Percentiles rank a stretch among this genome's conserved stretches.
phyloP scores from a whole-genome alignment of 768 basidiomycete genomes.

The Austroboletus festivus region DNA sequence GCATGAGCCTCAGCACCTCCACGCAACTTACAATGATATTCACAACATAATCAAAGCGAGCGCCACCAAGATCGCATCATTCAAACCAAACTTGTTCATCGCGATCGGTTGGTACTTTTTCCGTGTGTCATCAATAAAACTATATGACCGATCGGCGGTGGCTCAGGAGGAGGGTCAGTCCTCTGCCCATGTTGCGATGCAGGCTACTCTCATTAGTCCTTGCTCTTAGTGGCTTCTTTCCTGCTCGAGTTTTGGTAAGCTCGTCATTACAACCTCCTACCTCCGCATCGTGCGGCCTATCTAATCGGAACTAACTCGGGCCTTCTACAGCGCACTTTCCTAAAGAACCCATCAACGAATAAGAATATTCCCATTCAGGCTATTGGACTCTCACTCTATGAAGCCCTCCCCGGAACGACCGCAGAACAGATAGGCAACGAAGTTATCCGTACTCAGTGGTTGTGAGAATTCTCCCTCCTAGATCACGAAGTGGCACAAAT shows the following conservation, averaged over 20 bases:
- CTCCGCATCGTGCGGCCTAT: neutral
- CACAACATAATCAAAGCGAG: constrained; percentile 79
- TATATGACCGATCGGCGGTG: neutral
- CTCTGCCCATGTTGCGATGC: constrained; percentile 9
- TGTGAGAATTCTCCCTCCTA: constrained; percentile 48
- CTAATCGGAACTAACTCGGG: neutral
- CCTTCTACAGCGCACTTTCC: constrained; percentile 68
- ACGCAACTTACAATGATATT: constrained; percentile 86
- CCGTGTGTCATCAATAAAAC: neutral
- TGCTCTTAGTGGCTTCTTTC: constrained; percentile 81
- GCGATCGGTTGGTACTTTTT: constrained; percentile 62
- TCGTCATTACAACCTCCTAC: neutral
- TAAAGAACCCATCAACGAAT: constrained; percentile 65
- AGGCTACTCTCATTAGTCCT: constrained; percentile 14
- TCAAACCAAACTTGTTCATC: constrained; percentile 83
- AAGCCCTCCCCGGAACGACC: constrained; percentile 74
- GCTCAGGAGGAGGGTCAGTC: constrained; percentile 79
- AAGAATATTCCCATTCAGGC: constrained; percentile 91
- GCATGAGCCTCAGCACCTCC: constrained; percentile 54
- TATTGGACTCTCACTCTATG: constrained; percentile 94
- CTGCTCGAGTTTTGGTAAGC: constrained; percentile 82
- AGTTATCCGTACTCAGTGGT: constrained; percentile 95
- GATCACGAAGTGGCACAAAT: constrained; percentile 1
- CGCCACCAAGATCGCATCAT: constrained; percentile 69
- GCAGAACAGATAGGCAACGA: constrained; percentile 75